These are phyloP conservation scores for Gracilariopsis chorda DNA, from an alignment of 23 red algal species.

Conservation along the genomic window DNA sequence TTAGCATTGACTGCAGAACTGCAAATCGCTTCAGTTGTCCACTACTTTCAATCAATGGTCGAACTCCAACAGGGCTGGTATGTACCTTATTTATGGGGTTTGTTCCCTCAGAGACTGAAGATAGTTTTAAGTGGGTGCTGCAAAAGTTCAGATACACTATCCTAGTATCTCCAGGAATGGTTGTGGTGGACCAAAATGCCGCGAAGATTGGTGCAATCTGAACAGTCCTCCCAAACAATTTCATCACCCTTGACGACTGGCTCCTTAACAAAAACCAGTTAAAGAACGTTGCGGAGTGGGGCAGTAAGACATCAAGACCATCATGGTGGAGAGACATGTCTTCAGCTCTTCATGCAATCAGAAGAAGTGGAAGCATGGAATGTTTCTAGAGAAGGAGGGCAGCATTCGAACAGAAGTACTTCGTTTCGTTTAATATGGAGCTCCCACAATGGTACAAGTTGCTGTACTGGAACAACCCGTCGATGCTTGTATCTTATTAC, in stretches of 20 bases:
- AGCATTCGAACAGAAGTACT: not conserved
- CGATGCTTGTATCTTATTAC: not conserved
- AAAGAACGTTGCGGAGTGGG: not conserved
- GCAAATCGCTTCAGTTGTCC: not conserved
- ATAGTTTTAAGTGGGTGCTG: not conserved
- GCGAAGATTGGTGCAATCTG: not conserved
- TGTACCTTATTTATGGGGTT: too few relatives aligned
- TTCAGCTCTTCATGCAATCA: not conserved
- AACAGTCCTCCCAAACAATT: not conserved
- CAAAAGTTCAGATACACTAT: not conserved
- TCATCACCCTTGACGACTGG: not conserved
- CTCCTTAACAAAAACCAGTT: not conserved
- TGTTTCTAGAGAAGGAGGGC: not conserved
- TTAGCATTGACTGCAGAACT: not conserved
- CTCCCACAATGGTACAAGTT: constrained; percentile 3
- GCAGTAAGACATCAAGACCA: not conserved
- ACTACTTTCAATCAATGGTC: not conserved
- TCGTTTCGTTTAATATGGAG: not conserved
- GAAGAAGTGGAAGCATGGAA: not conserved
- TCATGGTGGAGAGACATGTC: not conserved
- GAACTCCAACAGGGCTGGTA: too few relatives aligned
- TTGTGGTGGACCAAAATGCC: not conserved
- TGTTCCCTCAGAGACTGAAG: too few relatives aligned
- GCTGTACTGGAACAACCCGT: not conserved
- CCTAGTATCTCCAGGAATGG: not conserved